phyloP scores from a whole-genome alignment of 352 stramenopile genomes.

The Phytophthora colocasiae region DNA sequence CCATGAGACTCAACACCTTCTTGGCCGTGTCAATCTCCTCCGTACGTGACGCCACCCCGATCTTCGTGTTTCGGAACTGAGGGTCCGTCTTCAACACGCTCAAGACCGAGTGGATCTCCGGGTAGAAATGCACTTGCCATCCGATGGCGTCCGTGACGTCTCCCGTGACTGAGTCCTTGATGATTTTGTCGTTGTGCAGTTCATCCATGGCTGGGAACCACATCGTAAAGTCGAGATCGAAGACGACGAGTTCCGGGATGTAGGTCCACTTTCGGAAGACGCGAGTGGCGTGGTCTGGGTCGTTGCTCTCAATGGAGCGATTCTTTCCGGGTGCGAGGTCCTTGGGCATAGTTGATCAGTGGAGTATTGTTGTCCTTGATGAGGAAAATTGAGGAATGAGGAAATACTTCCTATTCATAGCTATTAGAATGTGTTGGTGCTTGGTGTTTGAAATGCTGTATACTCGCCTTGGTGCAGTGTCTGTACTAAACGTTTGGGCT shows the following conservation, averaged over 20 bases:
- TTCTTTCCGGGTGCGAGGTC: slow-evolving; percentile 27
- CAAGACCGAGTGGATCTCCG: slow-evolving; percentile 74
- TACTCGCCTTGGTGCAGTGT: too few relatives aligned
- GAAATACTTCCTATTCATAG: too few relatives aligned
- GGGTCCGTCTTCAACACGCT: slow-evolving; percentile 66
- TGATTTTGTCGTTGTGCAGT: slow-evolving; percentile 74
- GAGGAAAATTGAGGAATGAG: neutral
- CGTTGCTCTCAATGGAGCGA: slow-evolving; percentile 21
- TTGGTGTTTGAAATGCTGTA: too few relatives aligned
- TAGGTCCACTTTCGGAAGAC: slow-evolving; percentile 51
- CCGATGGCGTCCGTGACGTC: slow-evolving; percentile 69
- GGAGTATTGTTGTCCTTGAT: neutral
- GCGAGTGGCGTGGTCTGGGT: slow-evolving; percentile 10
- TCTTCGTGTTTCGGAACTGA: slow-evolving; percentile 60
- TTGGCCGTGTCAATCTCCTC: slow-evolving; percentile 78
- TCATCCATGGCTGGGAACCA: slow-evolving; percentile 90
- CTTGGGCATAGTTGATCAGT: slow-evolving; percentile 2
- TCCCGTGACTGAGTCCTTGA: slow-evolving; percentile 54
- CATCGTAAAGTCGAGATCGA: slow-evolving; percentile 59
- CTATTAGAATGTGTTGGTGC: too few relatives aligned
- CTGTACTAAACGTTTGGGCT: too few relatives aligned
- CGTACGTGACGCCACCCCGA: slow-evolving; percentile 75
- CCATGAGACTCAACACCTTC: slow-evolving; percentile 63
- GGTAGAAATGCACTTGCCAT: slow-evolving; percentile 83
- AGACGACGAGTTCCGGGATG: slow-evolving; percentile 57